Conservation (phyloP, 2,329 filamentous ascomycete species). For the Trichoderma koningii region DNA sequence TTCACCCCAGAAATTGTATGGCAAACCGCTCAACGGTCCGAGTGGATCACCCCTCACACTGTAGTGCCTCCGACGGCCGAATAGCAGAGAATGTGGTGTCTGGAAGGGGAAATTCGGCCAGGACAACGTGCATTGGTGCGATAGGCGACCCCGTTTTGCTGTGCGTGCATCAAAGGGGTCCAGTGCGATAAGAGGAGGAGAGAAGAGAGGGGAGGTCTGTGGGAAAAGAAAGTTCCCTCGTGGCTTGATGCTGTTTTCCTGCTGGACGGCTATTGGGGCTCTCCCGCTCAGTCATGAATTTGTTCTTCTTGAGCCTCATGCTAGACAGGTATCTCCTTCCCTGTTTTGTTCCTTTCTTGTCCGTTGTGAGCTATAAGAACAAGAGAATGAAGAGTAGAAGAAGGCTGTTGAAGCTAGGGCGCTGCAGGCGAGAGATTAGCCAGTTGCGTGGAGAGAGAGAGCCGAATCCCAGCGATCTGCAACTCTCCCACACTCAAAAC, state of each 20-base stretch:
- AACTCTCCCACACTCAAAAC: not conserved
- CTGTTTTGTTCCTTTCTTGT: too few relatives aligned
- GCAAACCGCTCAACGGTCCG: not conserved
- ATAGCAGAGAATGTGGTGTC: constrained; percentile 27
- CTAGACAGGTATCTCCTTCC: too few relatives aligned
- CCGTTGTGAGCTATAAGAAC: not conserved
- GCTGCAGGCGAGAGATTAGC: not conserved
- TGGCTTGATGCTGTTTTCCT: not conserved
- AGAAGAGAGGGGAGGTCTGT: not conserved
- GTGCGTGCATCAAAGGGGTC: constrained; percentile 12
- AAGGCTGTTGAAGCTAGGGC: not conserved
- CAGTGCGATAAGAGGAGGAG: not conserved
- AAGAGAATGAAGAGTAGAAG: not conserved
- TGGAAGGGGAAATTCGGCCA: constrained; percentile 27
- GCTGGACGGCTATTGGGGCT: not conserved
- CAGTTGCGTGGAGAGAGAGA: not conserved
- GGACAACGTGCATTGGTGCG: constrained; percentile 29
- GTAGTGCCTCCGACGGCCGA: constrained; percentile 26
- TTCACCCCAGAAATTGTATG: constrained; percentile 16
- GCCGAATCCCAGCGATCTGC: not conserved
- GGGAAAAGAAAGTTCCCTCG: not conserved
- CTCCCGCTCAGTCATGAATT: not conserved
- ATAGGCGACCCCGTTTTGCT: constrained; percentile 19
- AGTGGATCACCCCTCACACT: constrained; percentile 19
- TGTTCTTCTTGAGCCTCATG: too few relatives aligned